Base-by-base conservation (phyloP, 768 basidiomycete genomes). In the Mrakia frigida region DNA sequence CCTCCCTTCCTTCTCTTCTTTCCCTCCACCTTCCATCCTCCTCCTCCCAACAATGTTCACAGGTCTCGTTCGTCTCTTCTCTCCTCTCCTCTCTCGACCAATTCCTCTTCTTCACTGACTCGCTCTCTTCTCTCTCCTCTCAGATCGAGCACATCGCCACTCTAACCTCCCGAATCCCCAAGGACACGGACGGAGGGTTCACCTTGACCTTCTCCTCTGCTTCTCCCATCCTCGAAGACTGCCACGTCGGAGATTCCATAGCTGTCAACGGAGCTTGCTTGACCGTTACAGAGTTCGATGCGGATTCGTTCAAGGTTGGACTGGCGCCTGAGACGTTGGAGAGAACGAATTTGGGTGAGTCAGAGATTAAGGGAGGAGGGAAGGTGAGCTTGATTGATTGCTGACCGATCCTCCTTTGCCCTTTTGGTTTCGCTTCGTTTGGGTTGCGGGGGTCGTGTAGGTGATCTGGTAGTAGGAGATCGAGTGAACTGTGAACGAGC, bases 281-380 rank as follows among this genome's bases (percentile, higher is more conserved):
- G 82, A 98, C 97, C 0, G 96, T 96, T 61, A 94, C 90, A 2
- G 89, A 88, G 80, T 98, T 96, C 80, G 87, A 91, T 81, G 56
- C 74, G 5, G 61, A 78, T 2, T 91, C 88, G 87, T 98, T 99
- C 86, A 92, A 88, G 81, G 93, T 98, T 67, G 96, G 94, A 87
- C 85, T 99, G 68, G 95, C 96, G 63, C 95, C 96, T 80, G 97
- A 99, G 86, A 98, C 97, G 21, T 84, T 99, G 77, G 87, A 88
- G 73, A 86, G 93, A 83, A 98, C 95, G 2, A 92, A 98, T 85
- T 85, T 98, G 43, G 97, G 96, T 92, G 81, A 80, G 85, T 81
- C 43, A 39, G 65, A 68, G 39, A 37, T n/a, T 6, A 33, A 18
- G 37, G n/a, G 35, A 37, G 33, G 39, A 67, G 39, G 65, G 43